Evolutionary conservation across 2,329 filamentous ascomycete species (phyloP).

Genomic region (Aspergillus sp.): DNA sequence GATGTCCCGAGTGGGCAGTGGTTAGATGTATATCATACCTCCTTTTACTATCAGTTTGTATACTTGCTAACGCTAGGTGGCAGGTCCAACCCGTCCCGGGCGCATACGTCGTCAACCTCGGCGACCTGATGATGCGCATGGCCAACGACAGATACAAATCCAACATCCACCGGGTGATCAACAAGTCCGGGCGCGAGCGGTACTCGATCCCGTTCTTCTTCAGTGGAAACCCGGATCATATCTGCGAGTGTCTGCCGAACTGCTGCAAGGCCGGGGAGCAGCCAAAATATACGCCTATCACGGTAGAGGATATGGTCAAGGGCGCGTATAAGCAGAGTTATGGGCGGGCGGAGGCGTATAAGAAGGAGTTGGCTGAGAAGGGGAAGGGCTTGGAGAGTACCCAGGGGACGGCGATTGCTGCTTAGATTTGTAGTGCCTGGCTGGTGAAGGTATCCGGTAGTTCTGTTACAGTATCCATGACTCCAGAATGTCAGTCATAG

Average conservation of each 20-base stretch:
- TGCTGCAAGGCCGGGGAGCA: conserved; percentile 37
- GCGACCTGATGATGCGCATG: conserved; percentile 45
- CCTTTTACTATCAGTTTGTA: too few species aligned
- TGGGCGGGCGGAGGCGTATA: conserved; percentile 43
- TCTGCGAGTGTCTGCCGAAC: conserved; percentile 45
- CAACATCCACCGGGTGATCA: conserved; percentile 45
- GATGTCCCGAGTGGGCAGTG: conserved; percentile 30
- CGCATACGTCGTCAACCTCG: conserved; percentile 34
- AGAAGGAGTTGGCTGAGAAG: conserved; percentile 32
- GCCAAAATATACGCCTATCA: conserved; percentile 44
- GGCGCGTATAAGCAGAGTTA: conserved; percentile 46
- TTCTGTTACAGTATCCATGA: too few species aligned
- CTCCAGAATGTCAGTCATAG: too few species aligned
- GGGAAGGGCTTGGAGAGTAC: conserved; percentile 3
- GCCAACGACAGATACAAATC: conserved; percentile 44
- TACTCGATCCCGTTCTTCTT: conserved; percentile 47
- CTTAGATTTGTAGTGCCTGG: not conserved
- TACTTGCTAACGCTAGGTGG: too few species aligned
- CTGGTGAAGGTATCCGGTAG: too few species aligned
- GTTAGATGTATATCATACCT: conserved; percentile 27
- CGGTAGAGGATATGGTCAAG: conserved; percentile 43
- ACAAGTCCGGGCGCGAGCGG: conserved; percentile 38
- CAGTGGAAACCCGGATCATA: conserved; percentile 45
- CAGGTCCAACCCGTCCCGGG: conserved; percentile 27
- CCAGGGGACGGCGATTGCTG: conserved; percentile 9